Evolutionary conservation across 2,329 filamentous ascomycete species (phyloP).

Genomic region (Ophiostoma sp.): DNA sequence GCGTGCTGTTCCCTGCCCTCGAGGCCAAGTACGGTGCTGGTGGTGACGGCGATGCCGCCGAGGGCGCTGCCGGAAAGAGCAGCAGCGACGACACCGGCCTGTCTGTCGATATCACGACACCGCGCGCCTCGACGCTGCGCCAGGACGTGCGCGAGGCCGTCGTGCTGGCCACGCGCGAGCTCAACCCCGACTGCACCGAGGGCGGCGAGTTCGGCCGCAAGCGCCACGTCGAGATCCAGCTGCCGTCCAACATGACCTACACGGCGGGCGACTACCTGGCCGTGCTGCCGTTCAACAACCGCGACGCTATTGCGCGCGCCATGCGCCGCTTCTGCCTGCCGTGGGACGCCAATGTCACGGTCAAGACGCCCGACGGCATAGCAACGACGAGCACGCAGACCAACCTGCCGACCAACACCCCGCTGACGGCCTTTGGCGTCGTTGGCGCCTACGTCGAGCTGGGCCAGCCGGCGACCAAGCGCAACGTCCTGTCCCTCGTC

Average conservation of each 20-base stretch:
- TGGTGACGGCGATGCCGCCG: background rate
- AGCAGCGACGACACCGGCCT: conserved; percentile 28
- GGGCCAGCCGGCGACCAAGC: conserved; percentile 63
- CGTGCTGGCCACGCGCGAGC: conserved; percentile 48
- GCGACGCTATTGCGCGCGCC: conserved; percentile 55
- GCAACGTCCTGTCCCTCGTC: conserved; percentile 39
- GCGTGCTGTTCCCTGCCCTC: conserved; percentile 47
- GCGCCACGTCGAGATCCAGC: conserved; percentile 59
- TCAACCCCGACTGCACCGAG: conserved; percentile 36
- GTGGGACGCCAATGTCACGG: conserved; percentile 61
- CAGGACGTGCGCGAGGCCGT: conserved; percentile 43
- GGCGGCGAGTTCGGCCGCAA: conserved; percentile 37
- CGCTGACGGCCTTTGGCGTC: conserved; percentile 58
- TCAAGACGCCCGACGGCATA: conserved; percentile 44
- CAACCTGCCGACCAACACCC: conserved; percentile 49
- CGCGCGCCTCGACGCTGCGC: conserved; percentile 45
- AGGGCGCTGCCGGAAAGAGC: background rate
- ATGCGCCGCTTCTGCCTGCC: conserved; percentile 60
- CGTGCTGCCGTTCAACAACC: conserved; percentile 64
- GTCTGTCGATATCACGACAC: conserved; percentile 46
- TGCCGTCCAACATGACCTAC: conserved; percentile 63
- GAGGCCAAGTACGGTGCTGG: conserved; percentile 38
- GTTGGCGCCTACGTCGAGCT: conserved; percentile 69
- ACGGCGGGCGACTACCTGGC: conserved; percentile 70
- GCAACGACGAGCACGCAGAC: conserved; percentile 43